A percentile compares a stretch with the other conserved stretches of the same genome.
phyloP scores from a whole-genome alignment of 106 monocot genomes.

The Allium fistulosum region DNA sequence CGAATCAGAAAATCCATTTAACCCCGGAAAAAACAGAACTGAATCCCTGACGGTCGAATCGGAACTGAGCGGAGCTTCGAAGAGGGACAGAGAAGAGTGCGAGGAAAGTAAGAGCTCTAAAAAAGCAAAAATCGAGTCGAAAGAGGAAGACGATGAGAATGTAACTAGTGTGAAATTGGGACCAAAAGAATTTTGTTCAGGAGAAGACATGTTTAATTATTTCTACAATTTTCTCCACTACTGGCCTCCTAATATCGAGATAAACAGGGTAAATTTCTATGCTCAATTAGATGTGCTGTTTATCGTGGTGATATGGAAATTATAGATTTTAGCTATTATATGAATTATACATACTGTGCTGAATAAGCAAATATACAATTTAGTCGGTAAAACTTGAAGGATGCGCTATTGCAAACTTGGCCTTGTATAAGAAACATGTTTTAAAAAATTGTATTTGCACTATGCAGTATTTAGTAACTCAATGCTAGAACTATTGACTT shows the following conservation, averaged over 20 bases:
- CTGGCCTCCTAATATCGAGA: conserved; percentile 59
- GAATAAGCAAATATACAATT: no score
- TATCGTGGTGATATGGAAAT: no score
- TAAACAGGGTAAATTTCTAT: conserved; percentile 61
- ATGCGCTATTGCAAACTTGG: no score
- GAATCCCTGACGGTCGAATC: conserved; percentile 5
- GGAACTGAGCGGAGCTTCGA: conserved; percentile 13
- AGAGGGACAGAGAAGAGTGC: conserved; percentile 35
- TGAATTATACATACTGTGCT: no score
- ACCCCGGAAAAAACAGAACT: not conserved
- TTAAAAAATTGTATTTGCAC: no score
- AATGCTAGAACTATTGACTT: no score
- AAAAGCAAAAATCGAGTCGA: conserved; percentile 18
- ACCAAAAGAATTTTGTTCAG: conserved; percentile 57
- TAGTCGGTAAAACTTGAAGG: no score
- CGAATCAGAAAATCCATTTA: not conserved
- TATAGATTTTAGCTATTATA: no score
- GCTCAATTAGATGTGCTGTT: no score
- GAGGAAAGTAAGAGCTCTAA: not conserved
- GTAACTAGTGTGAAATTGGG: conserved; percentile 27
- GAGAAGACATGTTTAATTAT: conserved; percentile 82
- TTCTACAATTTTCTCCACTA: conserved; percentile 66
- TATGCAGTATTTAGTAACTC: no score
- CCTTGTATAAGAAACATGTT: no score
- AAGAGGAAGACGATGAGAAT: conserved; percentile 18